phyloP scores from a whole-genome alignment of 768 basidiomycete genomes.

The Tylopilus plumbeoviolaceoides region DNA sequence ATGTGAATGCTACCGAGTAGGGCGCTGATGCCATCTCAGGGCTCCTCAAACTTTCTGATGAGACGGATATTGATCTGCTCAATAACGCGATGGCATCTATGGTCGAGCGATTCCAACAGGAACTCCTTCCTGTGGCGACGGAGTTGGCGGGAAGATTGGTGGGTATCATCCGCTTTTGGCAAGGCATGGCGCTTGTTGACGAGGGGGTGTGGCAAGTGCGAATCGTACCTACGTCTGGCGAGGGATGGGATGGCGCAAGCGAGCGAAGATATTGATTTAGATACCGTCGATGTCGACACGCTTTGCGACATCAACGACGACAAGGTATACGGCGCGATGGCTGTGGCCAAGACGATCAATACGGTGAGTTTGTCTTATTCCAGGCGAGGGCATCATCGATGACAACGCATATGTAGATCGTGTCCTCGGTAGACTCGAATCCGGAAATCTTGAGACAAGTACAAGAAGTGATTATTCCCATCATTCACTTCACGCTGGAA shows the following conservation, averaged over 20 bases:
- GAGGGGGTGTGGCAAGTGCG: constrained; percentile 46
- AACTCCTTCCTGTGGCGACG: constrained; percentile 80
- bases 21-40: constrained; percentile 38
- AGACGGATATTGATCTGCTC: constrained; percentile 84
- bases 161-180: constrained; percentile 23
- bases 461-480: constrained; percentile 77
- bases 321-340: constrained; percentile 86
- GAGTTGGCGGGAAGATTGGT: constrained; percentile 77
- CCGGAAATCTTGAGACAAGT: constrained; percentile 74
- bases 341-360: constrained; percentile 78
- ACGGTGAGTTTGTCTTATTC: constrained; percentile 46
- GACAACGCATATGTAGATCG: constrained; percentile 47
- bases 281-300: constrained; percentile 53
- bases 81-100: constrained; percentile 81
- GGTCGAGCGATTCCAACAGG: constrained; percentile 81
- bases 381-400: neutral
- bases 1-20: neutral
- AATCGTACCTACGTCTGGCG: constrained; percentile 77
- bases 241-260: constrained; percentile 55
- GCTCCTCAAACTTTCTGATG: constrained; percentile 85
- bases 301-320: constrained; percentile 68
- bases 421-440: constrained; percentile 68
- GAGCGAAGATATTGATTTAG: constrained; percentile 44
- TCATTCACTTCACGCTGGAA: constrained; percentile 73
- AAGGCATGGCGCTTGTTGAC: neutral